Evolutionary conservation across 305 asterid genomes (phyloP).

Genomic region (Fraxinus sp.): DNA sequence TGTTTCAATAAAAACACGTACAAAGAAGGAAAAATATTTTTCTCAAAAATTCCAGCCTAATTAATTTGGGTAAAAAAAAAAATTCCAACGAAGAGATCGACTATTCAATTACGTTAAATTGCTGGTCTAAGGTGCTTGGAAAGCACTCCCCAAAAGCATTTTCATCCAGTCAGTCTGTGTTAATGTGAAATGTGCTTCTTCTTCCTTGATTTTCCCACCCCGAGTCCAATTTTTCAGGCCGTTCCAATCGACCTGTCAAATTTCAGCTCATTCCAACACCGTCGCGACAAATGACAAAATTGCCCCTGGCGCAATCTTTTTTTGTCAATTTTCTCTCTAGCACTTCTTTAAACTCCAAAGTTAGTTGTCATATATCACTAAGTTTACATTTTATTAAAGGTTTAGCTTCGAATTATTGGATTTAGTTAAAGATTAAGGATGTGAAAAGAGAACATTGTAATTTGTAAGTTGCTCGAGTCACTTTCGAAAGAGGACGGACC

Average conservation of each 20-base stretch:
- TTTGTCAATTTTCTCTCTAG: no score
- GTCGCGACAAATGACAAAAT: no score
- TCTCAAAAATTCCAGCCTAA: no score
- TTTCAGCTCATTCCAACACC: no score
- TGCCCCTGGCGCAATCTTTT: no score
- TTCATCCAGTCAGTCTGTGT: background rate
- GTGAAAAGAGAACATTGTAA: background rate
- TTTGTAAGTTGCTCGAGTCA: constrained; percentile 9
- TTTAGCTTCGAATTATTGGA: background rate
- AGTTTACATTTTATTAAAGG: background rate
- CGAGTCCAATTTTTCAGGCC: no score
- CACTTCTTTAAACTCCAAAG: no score
- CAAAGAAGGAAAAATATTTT: no score
- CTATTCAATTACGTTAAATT: background rate
- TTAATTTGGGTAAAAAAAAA: no score
- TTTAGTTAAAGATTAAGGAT: background rate
- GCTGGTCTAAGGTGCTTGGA: background rate
- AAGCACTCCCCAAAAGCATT: background rate
- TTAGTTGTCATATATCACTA: no score
- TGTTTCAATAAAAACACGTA: no score
- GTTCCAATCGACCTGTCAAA: no score
- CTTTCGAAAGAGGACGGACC: constrained; percentile 15
- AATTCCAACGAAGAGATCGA: background rate
- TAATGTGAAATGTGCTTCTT: background rate
- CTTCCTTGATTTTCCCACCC: background rate